Conservation (phyloP, 371 early-diverging fungal genomes). For the Mortierella sp. region DNA sequence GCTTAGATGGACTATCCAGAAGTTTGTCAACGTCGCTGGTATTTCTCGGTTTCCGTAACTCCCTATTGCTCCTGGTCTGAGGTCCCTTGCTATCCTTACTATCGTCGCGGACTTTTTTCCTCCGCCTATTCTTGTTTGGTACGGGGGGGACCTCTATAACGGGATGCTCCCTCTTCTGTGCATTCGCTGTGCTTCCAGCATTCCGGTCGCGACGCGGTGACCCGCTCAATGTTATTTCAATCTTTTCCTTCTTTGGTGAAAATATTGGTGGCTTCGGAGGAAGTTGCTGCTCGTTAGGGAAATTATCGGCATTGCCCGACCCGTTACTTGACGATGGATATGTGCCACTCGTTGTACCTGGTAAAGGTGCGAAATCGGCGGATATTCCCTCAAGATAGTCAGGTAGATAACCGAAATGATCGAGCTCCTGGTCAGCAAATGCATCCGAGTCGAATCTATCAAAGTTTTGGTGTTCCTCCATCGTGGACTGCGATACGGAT, state of each 20-base stretch:
- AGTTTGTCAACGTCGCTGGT: not conserved
- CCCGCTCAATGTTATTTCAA: not conserved
- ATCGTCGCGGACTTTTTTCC: not conserved
- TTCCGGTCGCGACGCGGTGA: too few relatives aligned
- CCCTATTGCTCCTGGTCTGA: not conserved
- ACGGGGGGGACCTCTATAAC: not conserved
- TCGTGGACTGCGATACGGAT: not conserved
- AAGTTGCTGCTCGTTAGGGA: not conserved
- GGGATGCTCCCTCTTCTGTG: not conserved
- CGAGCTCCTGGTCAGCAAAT: not conserved
- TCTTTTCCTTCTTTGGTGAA: not conserved
- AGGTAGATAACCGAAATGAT: not conserved
- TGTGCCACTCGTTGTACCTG: not conserved
- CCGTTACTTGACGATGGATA: not conserved
- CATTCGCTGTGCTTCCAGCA: not conserved
- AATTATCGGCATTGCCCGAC: not conserved
- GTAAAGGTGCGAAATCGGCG: not conserved
- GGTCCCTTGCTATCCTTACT: not conserved
- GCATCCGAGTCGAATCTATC: not conserved
- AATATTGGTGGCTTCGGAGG: not conserved
- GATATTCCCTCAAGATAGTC: not conserved
- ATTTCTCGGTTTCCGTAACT: not conserved
- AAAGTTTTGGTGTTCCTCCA: not conserved
- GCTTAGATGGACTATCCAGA: not conserved
- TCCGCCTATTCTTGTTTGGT: not conserved